phyloP scores from a whole-genome alignment of 208 protist species.

The Vickermania ingenoplastis region DNA sequence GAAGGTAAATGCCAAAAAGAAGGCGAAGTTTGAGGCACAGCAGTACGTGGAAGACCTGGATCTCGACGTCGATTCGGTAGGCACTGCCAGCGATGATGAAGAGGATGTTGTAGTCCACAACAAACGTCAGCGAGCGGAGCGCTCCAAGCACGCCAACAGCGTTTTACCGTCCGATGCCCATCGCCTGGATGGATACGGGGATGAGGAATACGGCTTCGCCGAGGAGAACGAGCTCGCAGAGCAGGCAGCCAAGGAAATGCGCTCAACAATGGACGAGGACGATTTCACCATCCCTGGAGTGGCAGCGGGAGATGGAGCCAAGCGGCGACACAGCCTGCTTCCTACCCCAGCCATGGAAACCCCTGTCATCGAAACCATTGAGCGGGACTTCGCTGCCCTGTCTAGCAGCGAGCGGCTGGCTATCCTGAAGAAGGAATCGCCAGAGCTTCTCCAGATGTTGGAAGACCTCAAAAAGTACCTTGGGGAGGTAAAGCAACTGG shows the following conservation, averaged over 20 bases:
- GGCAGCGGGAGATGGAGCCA: constrained; percentile 9
- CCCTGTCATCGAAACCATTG: constrained; percentile 76
- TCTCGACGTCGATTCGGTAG: constrained; percentile 42
- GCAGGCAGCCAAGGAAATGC: constrained; percentile 43
- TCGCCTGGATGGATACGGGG: constrained; percentile 70
- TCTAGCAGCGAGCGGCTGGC: constrained; percentile 76
- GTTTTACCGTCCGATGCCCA: constrained; percentile 79
- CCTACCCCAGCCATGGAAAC: constrained; percentile 7
- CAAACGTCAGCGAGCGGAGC: constrained; percentile 5
- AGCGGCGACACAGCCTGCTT: constrained; percentile 10
- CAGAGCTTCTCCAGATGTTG: constrained; percentile 85
- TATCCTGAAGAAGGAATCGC: constrained; percentile 85
- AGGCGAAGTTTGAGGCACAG: constrained; percentile 18
- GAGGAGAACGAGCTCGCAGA: constrained; percentile 78
- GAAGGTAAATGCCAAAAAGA: constrained; percentile 28
- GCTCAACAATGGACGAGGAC: constrained; percentile 40
- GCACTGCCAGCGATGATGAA: constrained; percentile 15
- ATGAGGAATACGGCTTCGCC: constrained; percentile 67
- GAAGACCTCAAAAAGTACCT: constrained; percentile 81
- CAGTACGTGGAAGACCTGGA: constrained; percentile 72
- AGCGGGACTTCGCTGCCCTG: constrained; percentile 83
- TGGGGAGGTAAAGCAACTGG: constrained; percentile 73
- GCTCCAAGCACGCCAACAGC: constrained; percentile 8
- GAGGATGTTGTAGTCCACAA: constrained; percentile 21
- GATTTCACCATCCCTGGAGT: constrained; percentile 81